Evolutionary conservation across 1,284 basidiomycete genomes (phyloP), one percentile per base, ranked within the genome.

Genomic region (Jaminaea rosea): DNA sequence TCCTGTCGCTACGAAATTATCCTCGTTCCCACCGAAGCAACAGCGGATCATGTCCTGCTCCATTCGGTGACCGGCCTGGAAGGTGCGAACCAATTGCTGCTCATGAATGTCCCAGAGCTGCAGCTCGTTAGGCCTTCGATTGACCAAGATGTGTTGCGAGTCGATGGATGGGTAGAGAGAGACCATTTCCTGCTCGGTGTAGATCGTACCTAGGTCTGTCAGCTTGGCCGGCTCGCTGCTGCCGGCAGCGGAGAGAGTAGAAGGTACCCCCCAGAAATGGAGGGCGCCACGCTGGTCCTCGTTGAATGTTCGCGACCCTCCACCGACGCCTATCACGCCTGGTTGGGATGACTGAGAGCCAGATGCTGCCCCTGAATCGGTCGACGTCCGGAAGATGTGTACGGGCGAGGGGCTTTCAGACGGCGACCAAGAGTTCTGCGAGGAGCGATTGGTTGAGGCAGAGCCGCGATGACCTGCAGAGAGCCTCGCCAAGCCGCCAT

Each of bases 1-100:
- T 26, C 94, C 94, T 65, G 87, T 92, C 51, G 91, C 80, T 45
- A 98, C 81, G 71, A 94, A 93, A 68, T 85, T 87, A 56, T 85
- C 85, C 67, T 88, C 84, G 27, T 84, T 78, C n/a, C 92, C 92
- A 24, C 92, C 94, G 75, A 97, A 97, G 69, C 88, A 91, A 72
- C 87, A 88, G 53, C 88, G 82, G 56, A 98, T 87, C 57, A 96
- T 83, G 75, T 65, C 91, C 86, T 23, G 47, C 34, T 27, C 44
- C 15, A 65, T 44, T 42, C 52, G 45, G 46, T 69, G 69, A 1
- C 69, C 69, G n/a, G n/a, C n/a, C 9, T 55, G 56, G 45, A 59
- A 70, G 15, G 58, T 50, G 23, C 58, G 50, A 87, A 84, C 79
- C 58, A 90, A 77, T 49, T 46, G 81, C 4, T 77, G 75, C 23